These are phyloP conservation scores for Quercus agrifolia DNA, from an alignment of 306 rosid species.

Conservation along the genomic window DNA sequence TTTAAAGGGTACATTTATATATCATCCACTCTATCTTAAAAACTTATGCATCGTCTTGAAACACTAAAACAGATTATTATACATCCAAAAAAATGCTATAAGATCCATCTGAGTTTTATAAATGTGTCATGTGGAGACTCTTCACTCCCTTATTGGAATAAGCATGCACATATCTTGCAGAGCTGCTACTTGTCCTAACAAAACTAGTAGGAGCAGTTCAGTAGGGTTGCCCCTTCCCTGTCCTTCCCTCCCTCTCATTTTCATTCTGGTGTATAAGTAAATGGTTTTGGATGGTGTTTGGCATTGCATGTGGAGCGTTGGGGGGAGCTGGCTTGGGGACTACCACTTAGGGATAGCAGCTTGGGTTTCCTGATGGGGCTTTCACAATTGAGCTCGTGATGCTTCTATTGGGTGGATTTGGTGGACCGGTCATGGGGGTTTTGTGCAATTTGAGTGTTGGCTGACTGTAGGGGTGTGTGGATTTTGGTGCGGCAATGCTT, in stretches of 20 bases:
- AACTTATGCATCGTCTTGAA: background rate
- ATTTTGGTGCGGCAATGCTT: too few relatives aligned
- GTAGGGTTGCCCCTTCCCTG: background rate
- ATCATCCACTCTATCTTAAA: background rate
- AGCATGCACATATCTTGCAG: background rate
- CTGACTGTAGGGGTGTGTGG: too few relatives aligned
- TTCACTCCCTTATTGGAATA: too few relatives aligned
- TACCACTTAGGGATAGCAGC: too few relatives aligned
- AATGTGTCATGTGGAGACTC: background rate
- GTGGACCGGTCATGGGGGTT: too few relatives aligned
- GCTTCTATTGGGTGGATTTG: too few relatives aligned
- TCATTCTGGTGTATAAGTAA: background rate
- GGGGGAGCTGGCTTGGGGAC: too few relatives aligned
- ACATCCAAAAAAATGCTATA: background rate
- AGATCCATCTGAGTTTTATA: slow-evolving; percentile 1
- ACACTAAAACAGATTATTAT: background rate
- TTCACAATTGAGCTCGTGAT: too few relatives aligned
- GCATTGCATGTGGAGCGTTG: too few relatives aligned
- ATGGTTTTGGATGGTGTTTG: too few relatives aligned
- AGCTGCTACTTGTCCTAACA: background rate
- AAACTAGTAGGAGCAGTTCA: background rate
- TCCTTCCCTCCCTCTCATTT: background rate
- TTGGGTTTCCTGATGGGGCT: too few relatives aligned
- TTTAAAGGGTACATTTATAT: background rate
- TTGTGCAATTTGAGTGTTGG: too few relatives aligned